Evolutionary conservation across 805 yeast genomes (phyloP).

Genomic region (Suhomyces xylopsoci): DNA sequence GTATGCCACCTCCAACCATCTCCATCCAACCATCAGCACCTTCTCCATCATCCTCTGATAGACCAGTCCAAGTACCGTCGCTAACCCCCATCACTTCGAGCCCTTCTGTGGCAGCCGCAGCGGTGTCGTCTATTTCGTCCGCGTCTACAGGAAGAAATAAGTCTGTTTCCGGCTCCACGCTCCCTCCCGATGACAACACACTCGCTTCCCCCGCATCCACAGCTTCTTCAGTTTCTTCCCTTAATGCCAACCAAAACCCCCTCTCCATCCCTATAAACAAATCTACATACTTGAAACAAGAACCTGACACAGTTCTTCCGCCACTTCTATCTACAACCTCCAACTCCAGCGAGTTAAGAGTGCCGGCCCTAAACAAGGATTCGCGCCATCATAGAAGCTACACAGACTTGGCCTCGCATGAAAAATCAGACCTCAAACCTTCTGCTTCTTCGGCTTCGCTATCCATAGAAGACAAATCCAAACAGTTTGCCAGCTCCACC

Average conservation of each 20-base stretch:
- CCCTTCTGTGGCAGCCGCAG: slow-evolving; percentile 9
- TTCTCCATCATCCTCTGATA: neutral
- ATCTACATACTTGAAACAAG: neutral
- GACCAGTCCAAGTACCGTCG: slow-evolving; percentile 5
- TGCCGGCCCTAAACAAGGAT: slow-evolving; percentile 1
- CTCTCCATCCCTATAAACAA: slow-evolving; percentile 2
- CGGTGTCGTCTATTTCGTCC: slow-evolving; percentile 3
- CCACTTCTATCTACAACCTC: neutral
- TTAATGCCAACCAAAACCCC: neutral
- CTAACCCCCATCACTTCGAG: slow-evolving; percentile 11
- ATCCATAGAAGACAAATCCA: neutral
- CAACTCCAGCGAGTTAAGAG: slow-evolving; percentile 3
- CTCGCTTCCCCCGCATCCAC: slow-evolving; percentile 1
- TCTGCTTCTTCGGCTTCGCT: neutral
- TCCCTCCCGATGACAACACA: neutral
- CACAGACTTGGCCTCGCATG: slow-evolving; percentile 1
- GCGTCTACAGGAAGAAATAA: neutral
- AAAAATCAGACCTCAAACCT: neutral
- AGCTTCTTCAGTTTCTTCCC: slow-evolving; percentile 3
- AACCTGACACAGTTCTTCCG: neutral
- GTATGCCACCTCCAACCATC: slow-evolving; percentile 6
- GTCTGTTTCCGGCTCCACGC: neutral
- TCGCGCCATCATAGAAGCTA: slow-evolving; percentile 1
- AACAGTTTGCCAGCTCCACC: neutral
- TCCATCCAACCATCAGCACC: slow-evolving; percentile 2